Conservation (phyloP, 1,284 basidiomycete species). For the Malassezia sympodialis region DNA sequence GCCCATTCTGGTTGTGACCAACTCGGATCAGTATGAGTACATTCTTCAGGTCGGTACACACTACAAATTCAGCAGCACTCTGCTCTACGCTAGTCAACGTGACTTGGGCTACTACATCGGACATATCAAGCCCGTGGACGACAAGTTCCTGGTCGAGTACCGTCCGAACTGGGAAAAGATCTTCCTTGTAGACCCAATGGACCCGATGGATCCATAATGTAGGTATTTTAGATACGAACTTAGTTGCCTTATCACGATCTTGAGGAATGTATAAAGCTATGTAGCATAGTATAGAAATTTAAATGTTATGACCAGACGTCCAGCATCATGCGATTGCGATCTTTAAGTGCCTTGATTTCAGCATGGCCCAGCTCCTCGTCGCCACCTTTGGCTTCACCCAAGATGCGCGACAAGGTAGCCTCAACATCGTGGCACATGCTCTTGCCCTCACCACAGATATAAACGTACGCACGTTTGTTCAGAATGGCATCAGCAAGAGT, state of each 20-base stretch:
- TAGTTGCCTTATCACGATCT: not conserved
- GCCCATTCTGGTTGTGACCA: not conserved
- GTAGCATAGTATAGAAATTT: not conserved
- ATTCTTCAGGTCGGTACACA: not conserved
- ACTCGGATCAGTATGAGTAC: not conserved
- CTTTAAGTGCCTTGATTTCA: conserved; percentile 86
- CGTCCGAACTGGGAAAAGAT: not conserved
- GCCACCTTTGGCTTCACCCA: conserved; percentile 88
- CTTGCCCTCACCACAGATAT: conserved; percentile 81
- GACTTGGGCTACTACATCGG: not conserved
- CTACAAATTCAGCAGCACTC: not conserved
- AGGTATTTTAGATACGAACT: not conserved
- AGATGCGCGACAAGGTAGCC: conserved; percentile 67
- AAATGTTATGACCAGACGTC: conserved; percentile 26
- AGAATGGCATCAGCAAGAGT: conserved; percentile 77
- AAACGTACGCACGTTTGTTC: conserved; percentile 73
- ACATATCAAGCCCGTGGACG: not conserved
- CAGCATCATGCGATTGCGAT: conserved; percentile 61
- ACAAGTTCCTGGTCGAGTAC: not conserved
- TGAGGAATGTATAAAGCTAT: not conserved
- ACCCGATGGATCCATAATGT: not conserved
- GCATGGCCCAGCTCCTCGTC: conserved; percentile 67
- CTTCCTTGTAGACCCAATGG: not conserved
- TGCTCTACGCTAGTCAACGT: not conserved
- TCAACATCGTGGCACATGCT: conserved; percentile 92